phyloP scores from a whole-genome alignment of 2,329 filamentous ascomycete genomes.

The Penicillium capsulatum region DNA sequence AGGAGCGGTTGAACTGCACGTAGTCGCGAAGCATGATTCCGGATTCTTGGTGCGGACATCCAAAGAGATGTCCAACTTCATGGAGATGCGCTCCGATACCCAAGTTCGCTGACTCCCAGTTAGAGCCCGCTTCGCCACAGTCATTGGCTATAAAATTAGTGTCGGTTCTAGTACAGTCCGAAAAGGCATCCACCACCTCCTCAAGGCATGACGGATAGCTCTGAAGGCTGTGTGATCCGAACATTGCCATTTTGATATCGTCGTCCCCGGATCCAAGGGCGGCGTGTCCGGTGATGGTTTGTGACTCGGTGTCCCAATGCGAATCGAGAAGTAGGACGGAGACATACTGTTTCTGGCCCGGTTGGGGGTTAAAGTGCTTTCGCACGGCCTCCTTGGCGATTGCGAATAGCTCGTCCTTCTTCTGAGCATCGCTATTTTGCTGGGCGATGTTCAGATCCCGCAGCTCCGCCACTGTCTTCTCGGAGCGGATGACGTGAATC shows the following conservation, averaged over 20 bases:
- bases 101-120: conserved; percentile 92
- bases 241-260: conserved; percentile 78
- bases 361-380: conserved; percentile 67
- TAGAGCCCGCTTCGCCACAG: conserved; percentile 79
- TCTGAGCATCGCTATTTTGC: conserved; percentile 65
- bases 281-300: conserved; percentile 73
- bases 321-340: conserved; percentile 81
- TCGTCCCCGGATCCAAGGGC: conserved; percentile 71
- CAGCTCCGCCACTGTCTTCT: conserved; percentile 81
- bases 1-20: conserved; percentile 75
- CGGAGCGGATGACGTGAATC: conserved; percentile 75
- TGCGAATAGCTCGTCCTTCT: conserved; percentile 68
- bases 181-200: conserved; percentile 83
- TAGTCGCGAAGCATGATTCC: conserved; percentile 95
- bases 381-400: conserved; percentile 75
- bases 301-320: conserved; percentile 72
- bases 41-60: conserved; percentile 80
- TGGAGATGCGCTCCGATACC: conserved; percentile 91
- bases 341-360: conserved; percentile 82
- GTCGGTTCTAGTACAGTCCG: conserved; percentile 85
- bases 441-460: conserved; percentile 73
- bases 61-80: conserved; percentile 84
- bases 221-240: conserved; percentile 86
- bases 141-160: conserved; percentile 77
- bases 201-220: conserved; percentile 87